These are phyloP conservation scores for Boletellus ananas DNA, from an alignment of 768 basidiomycete genomes.

Conservation along the genomic window DNA sequence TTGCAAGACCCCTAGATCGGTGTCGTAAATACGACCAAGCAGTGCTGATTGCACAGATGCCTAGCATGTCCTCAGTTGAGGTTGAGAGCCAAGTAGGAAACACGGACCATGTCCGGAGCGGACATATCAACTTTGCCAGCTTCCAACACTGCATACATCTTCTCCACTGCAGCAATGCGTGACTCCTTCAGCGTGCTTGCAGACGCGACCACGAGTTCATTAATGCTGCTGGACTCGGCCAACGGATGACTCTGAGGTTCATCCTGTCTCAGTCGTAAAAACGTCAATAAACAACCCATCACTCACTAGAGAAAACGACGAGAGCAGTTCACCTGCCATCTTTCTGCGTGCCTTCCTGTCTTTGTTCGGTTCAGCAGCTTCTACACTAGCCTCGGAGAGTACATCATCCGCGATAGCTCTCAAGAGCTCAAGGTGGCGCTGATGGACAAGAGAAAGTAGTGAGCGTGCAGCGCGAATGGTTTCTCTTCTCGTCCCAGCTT, in stretches of 20 bases:
- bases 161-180: constrained; percentile 57
- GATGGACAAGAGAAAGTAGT: constrained; percentile 58
- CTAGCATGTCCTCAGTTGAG: constrained; percentile 31
- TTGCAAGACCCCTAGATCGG: constrained; percentile 55
- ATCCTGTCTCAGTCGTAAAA: neutral
- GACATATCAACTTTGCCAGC: constrained; percentile 20
- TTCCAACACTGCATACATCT: constrained; percentile 43
- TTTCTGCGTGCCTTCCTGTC: constrained; percentile 36
- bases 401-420: constrained; percentile 39
- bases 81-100: neutral
- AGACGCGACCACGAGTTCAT: constrained; percentile 50
- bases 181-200: constrained; percentile 57
- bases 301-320: constrained; percentile 57
- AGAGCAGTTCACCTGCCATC: constrained; percentile 48
- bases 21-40: constrained; percentile 66
- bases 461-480: constrained; percentile 17
- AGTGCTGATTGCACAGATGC: constrained; percentile 60
- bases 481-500: constrained; percentile 7
- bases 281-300: neutral
- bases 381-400: constrained; percentile 24
- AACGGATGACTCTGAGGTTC: constrained; percentile 19
- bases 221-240: constrained; percentile 33
- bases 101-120: constrained; percentile 34
- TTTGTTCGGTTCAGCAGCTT: constrained; percentile 18
- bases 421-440: constrained; percentile 56